phyloP scores from a whole-genome alignment of 83 land plant species.

The Picea abies region DNA sequence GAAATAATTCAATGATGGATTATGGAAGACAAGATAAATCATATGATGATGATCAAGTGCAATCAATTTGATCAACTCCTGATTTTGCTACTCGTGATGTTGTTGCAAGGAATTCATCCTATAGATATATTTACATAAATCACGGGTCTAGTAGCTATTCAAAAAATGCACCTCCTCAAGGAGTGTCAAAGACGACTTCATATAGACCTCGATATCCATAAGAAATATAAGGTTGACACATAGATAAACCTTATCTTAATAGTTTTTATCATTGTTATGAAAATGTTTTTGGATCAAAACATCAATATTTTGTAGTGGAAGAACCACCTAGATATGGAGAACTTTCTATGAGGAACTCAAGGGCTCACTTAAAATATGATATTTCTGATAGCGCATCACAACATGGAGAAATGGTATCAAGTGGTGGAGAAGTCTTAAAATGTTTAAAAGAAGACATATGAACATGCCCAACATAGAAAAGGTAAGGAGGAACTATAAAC shows the following conservation, averaged over 20 bases:
- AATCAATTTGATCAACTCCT: constrained; percentile 36
- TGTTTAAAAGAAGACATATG: too few relatives aligned
- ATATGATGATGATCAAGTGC: constrained; percentile 35
- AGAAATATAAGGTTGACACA: constrained; percentile 51
- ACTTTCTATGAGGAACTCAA: constrained; percentile 48
- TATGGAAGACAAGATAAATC: constrained; percentile 37
- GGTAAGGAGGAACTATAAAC: too few relatives aligned
- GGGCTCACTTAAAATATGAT: constrained; percentile 68
- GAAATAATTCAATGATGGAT: constrained; percentile 55
- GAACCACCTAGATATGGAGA: constrained; percentile 63
- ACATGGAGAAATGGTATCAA: constrained; percentile 33
- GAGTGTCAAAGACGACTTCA: constrained; percentile 32
- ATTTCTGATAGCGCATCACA: constrained; percentile 36
- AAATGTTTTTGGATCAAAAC: constrained; percentile 68
- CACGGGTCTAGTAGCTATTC: constrained; percentile 42
- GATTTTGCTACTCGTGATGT: constrained; percentile 58
- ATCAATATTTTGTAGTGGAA: constrained; percentile 72
- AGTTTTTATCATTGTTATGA: constrained; percentile 67
- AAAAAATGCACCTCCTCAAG: constrained; percentile 37
- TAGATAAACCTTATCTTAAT: constrained; percentile 62
- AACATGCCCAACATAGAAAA: too few relatives aligned
- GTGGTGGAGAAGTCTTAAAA: too few relatives aligned
- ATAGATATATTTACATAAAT: constrained; percentile 64
- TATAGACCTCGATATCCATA: constrained; percentile 61
- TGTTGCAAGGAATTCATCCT: constrained; percentile 53